Conservation (phyloP, 2,329 filamentous ascomycete species). For the Dryadomyces quercivorus region DNA sequence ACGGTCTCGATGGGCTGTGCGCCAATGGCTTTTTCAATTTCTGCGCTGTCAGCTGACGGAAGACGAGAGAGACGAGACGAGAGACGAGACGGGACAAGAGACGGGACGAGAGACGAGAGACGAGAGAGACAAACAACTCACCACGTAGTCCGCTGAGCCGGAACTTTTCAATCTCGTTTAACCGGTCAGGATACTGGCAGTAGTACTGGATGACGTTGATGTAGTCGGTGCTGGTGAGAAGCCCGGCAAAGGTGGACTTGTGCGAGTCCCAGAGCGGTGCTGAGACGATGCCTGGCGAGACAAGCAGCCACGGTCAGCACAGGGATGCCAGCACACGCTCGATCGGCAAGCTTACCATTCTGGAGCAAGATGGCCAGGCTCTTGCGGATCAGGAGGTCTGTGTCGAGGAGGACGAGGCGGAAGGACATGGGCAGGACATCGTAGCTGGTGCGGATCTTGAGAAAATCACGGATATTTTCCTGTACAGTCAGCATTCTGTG, state of each 20-base stretch:
- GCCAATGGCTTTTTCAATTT: slow-evolving; percentile 89
- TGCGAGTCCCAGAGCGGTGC: slow-evolving; percentile 95
- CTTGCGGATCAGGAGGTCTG: slow-evolving; percentile 89
- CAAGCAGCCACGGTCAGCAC: neutral
- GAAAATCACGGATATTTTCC: slow-evolving; percentile 60
- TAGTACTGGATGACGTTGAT: slow-evolving; percentile 99
- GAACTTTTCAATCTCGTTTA: slow-evolving; percentile 87
- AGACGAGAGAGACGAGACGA: neutral
- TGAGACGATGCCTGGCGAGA: slow-evolving; percentile 72
- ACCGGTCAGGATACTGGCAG: slow-evolving; percentile 86
- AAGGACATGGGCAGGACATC: slow-evolving; percentile 95
- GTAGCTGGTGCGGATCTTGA: slow-evolving; percentile 93
- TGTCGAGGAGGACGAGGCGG: slow-evolving; percentile 91
- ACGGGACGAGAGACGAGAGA: neutral
- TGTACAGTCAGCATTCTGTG: neutral
- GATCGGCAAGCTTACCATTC: slow-evolving; percentile 53
- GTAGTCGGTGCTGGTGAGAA: slow-evolving; percentile 92
- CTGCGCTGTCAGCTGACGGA: slow-evolving; percentile 31
- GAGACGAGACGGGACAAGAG: neutral
- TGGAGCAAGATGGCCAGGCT: slow-evolving; percentile 90
- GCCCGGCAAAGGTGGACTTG: slow-evolving; percentile 81
- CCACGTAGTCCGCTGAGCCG: slow-evolving; percentile 82
- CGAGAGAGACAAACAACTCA: slow-evolving; percentile 21
- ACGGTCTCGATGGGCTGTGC: slow-evolving; percentile 87
- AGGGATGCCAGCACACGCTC: neutral